These are phyloP conservation scores for Cryptosporidium bovis DNA, from an alignment of 169 alveolate genomes.

Conservation along the genomic window DNA sequence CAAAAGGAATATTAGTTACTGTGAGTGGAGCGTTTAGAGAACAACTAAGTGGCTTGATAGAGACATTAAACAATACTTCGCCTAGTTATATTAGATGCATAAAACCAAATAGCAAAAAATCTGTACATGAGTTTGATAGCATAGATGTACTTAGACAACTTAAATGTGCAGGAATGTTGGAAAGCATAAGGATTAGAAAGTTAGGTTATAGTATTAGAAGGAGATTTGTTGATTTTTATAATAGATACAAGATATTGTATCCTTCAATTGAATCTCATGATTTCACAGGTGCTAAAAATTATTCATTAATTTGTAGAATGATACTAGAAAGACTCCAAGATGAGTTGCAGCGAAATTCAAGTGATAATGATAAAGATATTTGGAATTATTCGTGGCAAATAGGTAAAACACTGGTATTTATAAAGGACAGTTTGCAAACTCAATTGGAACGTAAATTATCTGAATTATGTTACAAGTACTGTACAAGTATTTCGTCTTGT, in stretches of 20 bases:
- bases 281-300: conserved; percentile 60
- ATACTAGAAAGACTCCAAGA: conserved; percentile 54
- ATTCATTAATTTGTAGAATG: conserved; percentile 64
- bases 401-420: conserved; percentile 77
- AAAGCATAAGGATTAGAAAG: conserved; percentile 84
- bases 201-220: conserved; percentile 84
- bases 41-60: conserved; percentile 83
- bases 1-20: conserved; percentile 58
- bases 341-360: conserved; percentile 18
- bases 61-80: conserved; percentile 81
- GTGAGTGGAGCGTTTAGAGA: conserved; percentile 78
- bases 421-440: conserved; percentile 65
- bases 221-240: conserved; percentile 79
- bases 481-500: conserved; percentile 51
- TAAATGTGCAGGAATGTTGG: conserved; percentile 86
- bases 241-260: conserved; percentile 73
- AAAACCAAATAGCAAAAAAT: conserved; percentile 88
- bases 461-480: conserved; percentile 45
- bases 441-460: conserved; percentile 54
- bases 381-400: conserved; percentile 73
- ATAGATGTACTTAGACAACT: conserved; percentile 86
- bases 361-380: conserved; percentile 27
- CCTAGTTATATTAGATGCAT: conserved; percentile 92
- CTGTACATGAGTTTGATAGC: conserved; percentile 84
- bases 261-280: conserved; percentile 68